phyloP scores from a whole-genome alignment of 2,329 filamentous ascomycete species.

The Aspergillus sergii region DNA sequence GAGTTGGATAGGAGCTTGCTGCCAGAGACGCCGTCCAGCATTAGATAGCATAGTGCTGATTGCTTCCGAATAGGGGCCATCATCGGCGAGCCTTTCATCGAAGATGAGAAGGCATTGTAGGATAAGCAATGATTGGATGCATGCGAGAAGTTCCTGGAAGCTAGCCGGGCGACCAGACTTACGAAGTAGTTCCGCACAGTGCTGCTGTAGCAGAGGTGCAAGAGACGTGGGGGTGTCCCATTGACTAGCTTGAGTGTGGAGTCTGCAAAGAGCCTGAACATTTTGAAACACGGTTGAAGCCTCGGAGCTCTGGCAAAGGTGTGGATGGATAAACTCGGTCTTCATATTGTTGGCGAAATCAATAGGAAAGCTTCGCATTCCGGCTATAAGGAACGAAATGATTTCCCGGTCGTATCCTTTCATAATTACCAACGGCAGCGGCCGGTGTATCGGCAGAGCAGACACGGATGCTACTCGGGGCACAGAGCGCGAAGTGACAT shows the following conservation, averaged over 20 bases:
- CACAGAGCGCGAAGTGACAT: too few species aligned
- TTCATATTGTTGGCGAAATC: constrained; percentile 22
- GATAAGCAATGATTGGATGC: constrained; percentile 28
- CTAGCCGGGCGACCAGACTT: constrained; percentile 14
- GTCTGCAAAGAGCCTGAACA: constrained; percentile 23
- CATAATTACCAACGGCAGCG: constrained; percentile 24
- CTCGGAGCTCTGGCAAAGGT: constrained; percentile 15
- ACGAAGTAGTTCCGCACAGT: constrained; percentile 15
- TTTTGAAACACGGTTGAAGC: constrained; percentile 20
- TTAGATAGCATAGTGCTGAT: constrained; percentile 20
- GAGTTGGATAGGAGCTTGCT: constrained; percentile 28
- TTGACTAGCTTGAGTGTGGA: constrained; percentile 9
- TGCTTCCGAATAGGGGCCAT: constrained; percentile 17
- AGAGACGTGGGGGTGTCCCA: neutral
- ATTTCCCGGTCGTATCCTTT: constrained; percentile 25
- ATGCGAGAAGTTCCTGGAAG: constrained; percentile 29
- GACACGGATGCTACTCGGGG: neutral
- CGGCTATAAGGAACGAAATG: constrained; percentile 24
- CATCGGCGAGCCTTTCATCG: constrained; percentile 3
- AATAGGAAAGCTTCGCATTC: constrained; percentile 21
- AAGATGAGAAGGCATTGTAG: constrained; percentile 29
- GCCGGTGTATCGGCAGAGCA: constrained; percentile 11
- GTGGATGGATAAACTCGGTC: constrained; percentile 30
- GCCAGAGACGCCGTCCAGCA: constrained; percentile 27
- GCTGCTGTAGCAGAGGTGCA: constrained; percentile 15